Conservation (phyloP, 345 rosid genomes). For the Eucalyptus curtisii region DNA sequence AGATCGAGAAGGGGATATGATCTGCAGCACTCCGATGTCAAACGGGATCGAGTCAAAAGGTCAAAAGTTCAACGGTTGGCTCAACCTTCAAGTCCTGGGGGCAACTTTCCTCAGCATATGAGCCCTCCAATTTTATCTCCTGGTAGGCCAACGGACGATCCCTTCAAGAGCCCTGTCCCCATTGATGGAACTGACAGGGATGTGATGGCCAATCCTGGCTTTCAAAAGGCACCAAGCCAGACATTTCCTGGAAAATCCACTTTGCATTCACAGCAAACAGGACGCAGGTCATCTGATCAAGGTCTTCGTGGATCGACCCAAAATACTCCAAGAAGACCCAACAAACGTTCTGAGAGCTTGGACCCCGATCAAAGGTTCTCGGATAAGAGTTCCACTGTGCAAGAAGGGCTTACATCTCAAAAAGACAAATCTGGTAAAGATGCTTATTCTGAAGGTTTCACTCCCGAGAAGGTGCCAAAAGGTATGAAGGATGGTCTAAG, state of each 20-base stretch:
- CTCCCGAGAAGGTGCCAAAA: conserved; percentile 38
- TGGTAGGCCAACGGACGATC: conserved; percentile 13
- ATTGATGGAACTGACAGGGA: conserved; percentile 30
- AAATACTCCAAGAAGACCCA: conserved; percentile 31
- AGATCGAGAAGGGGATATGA: conserved; percentile 41
- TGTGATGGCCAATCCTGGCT: conserved; percentile 14
- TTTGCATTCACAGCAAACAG: conserved; percentile 27
- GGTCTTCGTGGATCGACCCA: conserved; percentile 16
- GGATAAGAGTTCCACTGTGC: conserved; percentile 21
- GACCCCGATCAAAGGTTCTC: conserved; percentile 28
- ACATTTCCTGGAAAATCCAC: conserved; percentile 30
- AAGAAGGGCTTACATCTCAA: conserved; percentile 24
- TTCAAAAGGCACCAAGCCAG: conserved; percentile 25
- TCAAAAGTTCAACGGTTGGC: conserved; percentile 33
- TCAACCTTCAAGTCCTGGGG: conserved; percentile 26
- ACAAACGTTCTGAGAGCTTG: conserved; percentile 28
- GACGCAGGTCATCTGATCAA: conserved; percentile 25
- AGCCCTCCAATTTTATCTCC: conserved; percentile 19
- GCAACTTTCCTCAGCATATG: conserved; percentile 23
- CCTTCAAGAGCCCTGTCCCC: conserved; percentile 17
- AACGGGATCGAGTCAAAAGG: conserved; percentile 35
- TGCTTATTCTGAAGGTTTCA: conserved; percentile 32
- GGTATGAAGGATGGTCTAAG: conserved; percentile 44
- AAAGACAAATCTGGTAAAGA: conserved; percentile 41
- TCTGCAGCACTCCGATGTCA: conserved; percentile 23